A percentile compares a stretch with the other conserved stretches of the same genome.
Evolutionary conservation across 2,329 filamentous ascomycete species (phyloP).

Genomic region (Rosellinia necatrix): DNA sequence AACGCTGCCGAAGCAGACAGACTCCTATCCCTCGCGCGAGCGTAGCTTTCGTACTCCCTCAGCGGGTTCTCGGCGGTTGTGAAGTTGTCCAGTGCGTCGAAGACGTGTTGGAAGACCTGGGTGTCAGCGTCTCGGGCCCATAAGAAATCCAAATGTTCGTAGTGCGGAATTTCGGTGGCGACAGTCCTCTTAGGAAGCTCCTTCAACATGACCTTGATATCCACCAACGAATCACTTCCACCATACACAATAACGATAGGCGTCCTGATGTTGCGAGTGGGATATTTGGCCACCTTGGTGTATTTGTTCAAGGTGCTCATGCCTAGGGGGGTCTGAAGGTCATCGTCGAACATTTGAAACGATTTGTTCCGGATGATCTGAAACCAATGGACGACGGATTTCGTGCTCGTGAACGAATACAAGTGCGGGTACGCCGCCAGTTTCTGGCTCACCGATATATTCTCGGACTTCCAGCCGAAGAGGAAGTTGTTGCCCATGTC

Average conservation of each 20-base stretch:
- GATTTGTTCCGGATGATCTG: constrained; percentile 96
- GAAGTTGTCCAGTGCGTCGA: constrained; percentile 81
- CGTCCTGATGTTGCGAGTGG: constrained; percentile 95
- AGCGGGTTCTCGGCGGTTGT: constrained; percentile 60
- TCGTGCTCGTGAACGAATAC: constrained; percentile 95
- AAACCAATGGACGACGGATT: constrained; percentile 98
- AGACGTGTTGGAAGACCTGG: constrained; percentile 88
- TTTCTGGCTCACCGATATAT: constrained; percentile 87
- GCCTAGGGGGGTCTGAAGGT: constrained; percentile 77
- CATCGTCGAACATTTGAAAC: constrained; percentile 99
- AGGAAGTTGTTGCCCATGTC: constrained; percentile 81
- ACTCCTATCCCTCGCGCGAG: constrained; percentile 55
- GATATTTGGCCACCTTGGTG: constrained; percentile 95
- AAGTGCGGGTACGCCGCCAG: constrained; percentile 93
- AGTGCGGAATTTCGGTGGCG: constrained; percentile 85
- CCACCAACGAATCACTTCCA: constrained; percentile 89
- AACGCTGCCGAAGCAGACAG: constrained; percentile 45
- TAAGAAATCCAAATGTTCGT: constrained; percentile 95
- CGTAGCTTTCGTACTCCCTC: constrained; percentile 65
- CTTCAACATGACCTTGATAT: constrained; percentile 89
- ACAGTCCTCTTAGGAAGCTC: constrained; percentile 85
- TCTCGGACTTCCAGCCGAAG: constrained; percentile 86
- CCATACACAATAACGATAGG: constrained; percentile 94
- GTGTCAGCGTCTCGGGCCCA: constrained; percentile 87
- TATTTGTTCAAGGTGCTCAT: constrained; percentile 77